Base-by-base conservation (phyloP, 2,329 filamentous ascomycete genomes). In the Acarospora socialis region DNA sequence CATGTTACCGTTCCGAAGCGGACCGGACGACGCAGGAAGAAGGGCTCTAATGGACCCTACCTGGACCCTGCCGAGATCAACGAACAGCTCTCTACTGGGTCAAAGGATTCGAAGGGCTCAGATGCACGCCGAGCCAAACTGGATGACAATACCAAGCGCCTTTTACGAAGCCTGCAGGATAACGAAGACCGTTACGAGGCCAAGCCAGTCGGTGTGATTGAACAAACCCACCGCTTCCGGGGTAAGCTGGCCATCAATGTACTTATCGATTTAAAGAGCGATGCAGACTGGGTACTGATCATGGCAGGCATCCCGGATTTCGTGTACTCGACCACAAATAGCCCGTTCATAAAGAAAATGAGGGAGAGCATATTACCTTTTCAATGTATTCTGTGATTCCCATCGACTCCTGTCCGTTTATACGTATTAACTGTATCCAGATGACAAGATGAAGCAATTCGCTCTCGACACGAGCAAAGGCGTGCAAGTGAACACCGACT, bases 1-100 rank as follows among this genome's bases (percentile, higher is more conserved):
- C 86, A 84, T 51, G 67, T 98, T 34, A 84, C 78, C 0, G 73
- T 95, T 1, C 87, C 90, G 0, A 90, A 77, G 53, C 66, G 82
- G 34, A 94, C 84, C 2, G 86, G 86, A 3, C 71, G 83, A 38
- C 92, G 81, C 55, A 71, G 86, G 36, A 93, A 86, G 58, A 67
- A 77, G 44, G 84, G 82, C n/a, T 73, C 73, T 4, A 52, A 75
- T 34, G 77, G 65, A 4, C 73, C 77, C 0, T 87, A 61, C 30
- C 21, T 55, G 4, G 47, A 59, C 8, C 40, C 56, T 10, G 28
- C 49, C 2, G 46, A 38, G 25, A 20, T 34, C 6, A 34, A 40
- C 21, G 42, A 47, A 30, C 45, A 36, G 18, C 46, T 38, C 21
- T 46, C 50, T 7, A 45, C 30, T 53, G 29, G 46, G 38, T 33